Percentiles rank a stretch among this genome's conserved stretches.
phyloP scores from a whole-genome alignment of 2,329 filamentous ascomycete genomes.

The Sarocladium brachiariae region DNA sequence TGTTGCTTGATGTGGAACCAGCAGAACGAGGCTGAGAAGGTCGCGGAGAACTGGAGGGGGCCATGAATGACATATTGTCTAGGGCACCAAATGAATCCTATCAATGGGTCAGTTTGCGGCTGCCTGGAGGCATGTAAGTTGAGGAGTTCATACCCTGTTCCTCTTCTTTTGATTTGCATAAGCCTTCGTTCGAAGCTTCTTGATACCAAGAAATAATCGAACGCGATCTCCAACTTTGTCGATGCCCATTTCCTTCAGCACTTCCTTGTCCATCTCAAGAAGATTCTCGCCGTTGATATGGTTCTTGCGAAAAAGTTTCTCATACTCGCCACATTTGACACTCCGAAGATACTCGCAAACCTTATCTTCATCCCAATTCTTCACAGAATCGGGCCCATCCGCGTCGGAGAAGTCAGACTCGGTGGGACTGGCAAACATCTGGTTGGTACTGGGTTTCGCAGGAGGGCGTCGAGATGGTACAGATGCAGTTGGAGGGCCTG shows the following conservation, averaged over 20 bases:
- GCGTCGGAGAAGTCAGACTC: slow-evolving; percentile 88
- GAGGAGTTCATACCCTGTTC: slow-evolving; percentile 60
- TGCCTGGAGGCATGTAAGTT: neutral
- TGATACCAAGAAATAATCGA: slow-evolving; percentile 78
- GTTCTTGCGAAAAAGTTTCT: slow-evolving; percentile 81
- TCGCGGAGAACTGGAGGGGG: slow-evolving; percentile 39
- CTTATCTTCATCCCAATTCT: slow-evolving; percentile 85
- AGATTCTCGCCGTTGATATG: slow-evolving; percentile 97
- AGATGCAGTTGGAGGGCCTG: slow-evolving; percentile 37
- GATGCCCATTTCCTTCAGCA: slow-evolving; percentile 95
- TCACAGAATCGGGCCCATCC: slow-evolving; percentile 67
- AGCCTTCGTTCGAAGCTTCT: slow-evolving; percentile 71
- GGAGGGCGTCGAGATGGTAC: slow-evolving; percentile 46
- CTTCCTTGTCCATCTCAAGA: slow-evolving; percentile 92
- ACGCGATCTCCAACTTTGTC: slow-evolving; percentile 97
- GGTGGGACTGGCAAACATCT: slow-evolving; percentile 72
- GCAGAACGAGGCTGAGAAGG: slow-evolving; percentile 28
- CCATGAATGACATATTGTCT: slow-evolving; percentile 52
- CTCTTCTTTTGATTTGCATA: slow-evolving; percentile 74
- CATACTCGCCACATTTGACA: slow-evolving; percentile 92
- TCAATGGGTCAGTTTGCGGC: neutral
- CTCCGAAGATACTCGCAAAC: slow-evolving; percentile 87
- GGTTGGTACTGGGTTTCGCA: slow-evolving; percentile 40
- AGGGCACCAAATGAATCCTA: slow-evolving; percentile 80
- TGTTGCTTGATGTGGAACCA: slow-evolving; percentile 50